Evolutionary conservation across 805 yeast genomes (phyloP).

Genomic region (Candida peoriensis): DNA sequence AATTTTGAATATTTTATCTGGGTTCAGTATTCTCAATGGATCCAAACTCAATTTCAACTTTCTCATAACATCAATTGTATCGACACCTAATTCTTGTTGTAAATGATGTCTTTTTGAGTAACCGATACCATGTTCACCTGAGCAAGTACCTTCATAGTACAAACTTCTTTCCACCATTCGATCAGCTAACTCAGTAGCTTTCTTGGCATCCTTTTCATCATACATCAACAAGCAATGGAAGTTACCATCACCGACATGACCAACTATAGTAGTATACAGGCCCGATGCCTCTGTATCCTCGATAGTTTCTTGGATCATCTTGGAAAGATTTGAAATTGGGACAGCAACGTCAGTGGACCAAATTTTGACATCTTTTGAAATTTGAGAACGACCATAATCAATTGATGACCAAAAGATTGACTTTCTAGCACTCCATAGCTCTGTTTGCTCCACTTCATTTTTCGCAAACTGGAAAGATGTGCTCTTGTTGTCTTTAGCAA

Average conservation of each 20-base stretch:
- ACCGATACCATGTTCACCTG: constrained; percentile 87
- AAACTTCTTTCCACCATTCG: constrained; percentile 63
- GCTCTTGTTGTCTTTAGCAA: constrained; percentile 47
- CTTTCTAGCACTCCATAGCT: constrained; percentile 71
- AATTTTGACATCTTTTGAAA: constrained; percentile 42
- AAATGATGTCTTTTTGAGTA: constrained; percentile 63
- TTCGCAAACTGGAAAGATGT: constrained; percentile 53
- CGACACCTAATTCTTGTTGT: constrained; percentile 58
- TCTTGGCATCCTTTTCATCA: constrained; percentile 41
- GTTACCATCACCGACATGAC: constrained; percentile 84
- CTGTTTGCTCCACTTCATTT: constrained; percentile 50
- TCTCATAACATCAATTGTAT: constrained; percentile 68
- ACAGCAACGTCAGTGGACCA: constrained; percentile 84
- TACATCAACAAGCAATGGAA: constrained; percentile 66
- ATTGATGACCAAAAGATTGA: constrained; percentile 59
- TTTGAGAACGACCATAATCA: constrained; percentile 51
- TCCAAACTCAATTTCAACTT: constrained; percentile 66
- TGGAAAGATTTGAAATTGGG: constrained; percentile 63
- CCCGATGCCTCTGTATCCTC: constrained; percentile 50
- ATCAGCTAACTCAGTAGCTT: constrained; percentile 49
- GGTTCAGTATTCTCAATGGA: constrained; percentile 68
- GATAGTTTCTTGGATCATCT: constrained; percentile 56
- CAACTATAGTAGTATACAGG: constrained; percentile 56
- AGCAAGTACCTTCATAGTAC: constrained; percentile 71
- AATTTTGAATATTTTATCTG: constrained; percentile 70